phyloP scores from a whole-genome alignment of 768 basidiomycete genomes.

The Holtermannia corniformis region DNA sequence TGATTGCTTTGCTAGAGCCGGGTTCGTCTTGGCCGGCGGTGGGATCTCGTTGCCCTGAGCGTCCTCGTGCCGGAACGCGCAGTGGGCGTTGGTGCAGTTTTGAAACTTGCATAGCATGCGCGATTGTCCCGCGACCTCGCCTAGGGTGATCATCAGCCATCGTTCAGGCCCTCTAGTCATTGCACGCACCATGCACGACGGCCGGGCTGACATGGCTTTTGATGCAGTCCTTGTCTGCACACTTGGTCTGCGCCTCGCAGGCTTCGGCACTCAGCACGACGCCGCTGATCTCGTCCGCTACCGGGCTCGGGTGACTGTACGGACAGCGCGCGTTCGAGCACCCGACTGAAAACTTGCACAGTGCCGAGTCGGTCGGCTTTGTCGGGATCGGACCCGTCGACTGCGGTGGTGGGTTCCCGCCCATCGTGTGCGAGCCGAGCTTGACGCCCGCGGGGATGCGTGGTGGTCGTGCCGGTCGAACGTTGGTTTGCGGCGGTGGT shows the following conservation, averaged over 20 bases:
- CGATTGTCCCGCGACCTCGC: constrained; percentile 28
- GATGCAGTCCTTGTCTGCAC: constrained; percentile 87
- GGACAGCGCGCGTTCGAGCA: constrained; percentile 84
- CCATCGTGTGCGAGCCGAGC: constrained; percentile 30
- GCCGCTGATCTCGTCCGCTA: constrained; percentile 87
- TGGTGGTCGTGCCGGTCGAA: constrained; percentile 15
- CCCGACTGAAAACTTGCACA: constrained; percentile 88
- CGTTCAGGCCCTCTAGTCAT: neutral
- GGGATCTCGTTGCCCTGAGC: constrained; percentile 37
- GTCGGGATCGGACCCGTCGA: constrained; percentile 32
- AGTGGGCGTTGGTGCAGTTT: constrained; percentile 41
- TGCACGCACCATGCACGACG: constrained; percentile 58
- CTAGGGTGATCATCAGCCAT: too few species aligned
- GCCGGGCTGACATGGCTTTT: constrained; percentile 87
- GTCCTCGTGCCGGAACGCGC: constrained; percentile 41
- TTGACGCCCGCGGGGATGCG: constrained; percentile 32
- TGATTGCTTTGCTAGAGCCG: constrained; percentile 11
- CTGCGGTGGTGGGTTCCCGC: constrained; percentile 19
- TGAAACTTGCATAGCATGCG: constrained; percentile 40
- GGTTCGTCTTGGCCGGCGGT: constrained; percentile 36
- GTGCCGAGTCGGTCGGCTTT: constrained; percentile 40
- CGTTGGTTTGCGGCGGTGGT: constrained; percentile 12
- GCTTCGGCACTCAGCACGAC: constrained; percentile 88
- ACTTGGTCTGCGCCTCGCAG: constrained; percentile 78
- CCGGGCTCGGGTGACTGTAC: constrained; percentile 93